Conservation (phyloP, 1,284 basidiomycete species). For the Ustilago lituana region DNA sequence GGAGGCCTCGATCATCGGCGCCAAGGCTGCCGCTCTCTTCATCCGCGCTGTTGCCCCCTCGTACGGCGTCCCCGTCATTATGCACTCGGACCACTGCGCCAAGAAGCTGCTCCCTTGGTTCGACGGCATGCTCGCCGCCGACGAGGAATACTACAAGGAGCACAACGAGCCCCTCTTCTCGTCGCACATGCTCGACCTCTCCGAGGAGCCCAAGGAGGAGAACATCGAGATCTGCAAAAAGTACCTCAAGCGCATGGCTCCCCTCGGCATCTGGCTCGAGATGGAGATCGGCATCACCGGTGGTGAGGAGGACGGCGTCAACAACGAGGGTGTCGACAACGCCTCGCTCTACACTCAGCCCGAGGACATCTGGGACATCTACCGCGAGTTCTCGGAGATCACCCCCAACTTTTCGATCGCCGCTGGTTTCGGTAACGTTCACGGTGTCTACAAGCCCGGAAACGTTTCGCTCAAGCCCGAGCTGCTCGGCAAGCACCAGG, state of each 20-base stretch:
- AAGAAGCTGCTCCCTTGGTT: conserved; percentile 99
- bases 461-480: conserved; percentile 88
- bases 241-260: conserved; percentile 95
- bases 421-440: conserved; percentile 95
- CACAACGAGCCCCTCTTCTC: conserved; percentile 93
- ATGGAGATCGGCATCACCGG: conserved; percentile 99
- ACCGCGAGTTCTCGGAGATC: conserved; percentile 83
- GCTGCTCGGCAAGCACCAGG: conserved; percentile 91
- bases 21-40: conserved; percentile 91
- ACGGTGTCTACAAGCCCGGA: conserved; percentile 70
- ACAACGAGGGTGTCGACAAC: conserved; percentile 84
- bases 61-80: conserved; percentile 79
- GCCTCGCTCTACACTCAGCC: conserved; percentile 95
- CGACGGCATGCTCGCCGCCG: conserved; percentile 97
- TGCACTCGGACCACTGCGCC: conserved; percentile 99
- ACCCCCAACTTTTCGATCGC: conserved; percentile 96
- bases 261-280: conserved; percentile 91
- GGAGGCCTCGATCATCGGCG: conserved; percentile 93
- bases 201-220: conserved; percentile 95
- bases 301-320: conserved; percentile 97
- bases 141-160: conserved; percentile 89
- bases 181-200: conserved; percentile 99
- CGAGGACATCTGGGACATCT: conserved; percentile 88
- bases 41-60: conserved; percentile 80
- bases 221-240: conserved; percentile 93